Evolutionary conservation across 169 alveolate species (phyloP).

Genomic region (Eimeria zaria): DNA sequence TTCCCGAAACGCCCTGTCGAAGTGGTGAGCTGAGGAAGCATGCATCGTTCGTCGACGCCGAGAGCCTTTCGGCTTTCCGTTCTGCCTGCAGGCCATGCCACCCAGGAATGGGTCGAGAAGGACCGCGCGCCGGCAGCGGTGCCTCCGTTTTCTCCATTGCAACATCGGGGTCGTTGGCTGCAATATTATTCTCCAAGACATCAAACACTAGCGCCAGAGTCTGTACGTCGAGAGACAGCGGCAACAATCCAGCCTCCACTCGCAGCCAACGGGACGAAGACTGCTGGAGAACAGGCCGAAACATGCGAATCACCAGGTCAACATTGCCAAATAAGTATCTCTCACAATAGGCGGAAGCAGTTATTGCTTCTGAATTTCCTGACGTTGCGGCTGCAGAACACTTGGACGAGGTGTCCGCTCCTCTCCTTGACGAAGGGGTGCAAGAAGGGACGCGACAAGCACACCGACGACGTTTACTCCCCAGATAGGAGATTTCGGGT

Average conservation of each 20-base stretch:
- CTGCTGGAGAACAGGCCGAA: slow-evolving; percentile 29
- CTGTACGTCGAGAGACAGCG: slow-evolving; percentile 49
- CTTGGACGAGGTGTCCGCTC: neutral
- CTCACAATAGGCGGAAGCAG: neutral
- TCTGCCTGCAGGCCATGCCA: neutral
- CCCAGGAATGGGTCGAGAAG: neutral
- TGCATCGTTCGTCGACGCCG: neutral
- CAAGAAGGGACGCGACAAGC: neutral
- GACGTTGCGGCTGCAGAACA: neutral
- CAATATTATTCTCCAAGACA: slow-evolving; percentile 25
- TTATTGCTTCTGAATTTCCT: neutral
- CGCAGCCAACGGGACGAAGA: slow-evolving; percentile 66
- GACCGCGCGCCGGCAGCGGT: neutral
- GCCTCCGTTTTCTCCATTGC: neutral
- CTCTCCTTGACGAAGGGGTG: neutral
- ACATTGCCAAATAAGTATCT: slow-evolving; percentile 50
- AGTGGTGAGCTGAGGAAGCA: neutral
- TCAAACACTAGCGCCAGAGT: slow-evolving; percentile 36
- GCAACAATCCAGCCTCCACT: slow-evolving; percentile 60
- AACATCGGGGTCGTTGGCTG: slow-evolving; percentile 38
- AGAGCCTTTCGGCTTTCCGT: neutral
- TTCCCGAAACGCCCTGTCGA: neutral
- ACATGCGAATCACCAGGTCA: slow-evolving; percentile 50
- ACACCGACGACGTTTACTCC: slow-evolving; percentile 8
- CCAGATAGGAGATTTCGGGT: neutral